Conservation (phyloP, 2,329 filamentous ascomycete species). For the Trichoderma asperellum region DNA sequence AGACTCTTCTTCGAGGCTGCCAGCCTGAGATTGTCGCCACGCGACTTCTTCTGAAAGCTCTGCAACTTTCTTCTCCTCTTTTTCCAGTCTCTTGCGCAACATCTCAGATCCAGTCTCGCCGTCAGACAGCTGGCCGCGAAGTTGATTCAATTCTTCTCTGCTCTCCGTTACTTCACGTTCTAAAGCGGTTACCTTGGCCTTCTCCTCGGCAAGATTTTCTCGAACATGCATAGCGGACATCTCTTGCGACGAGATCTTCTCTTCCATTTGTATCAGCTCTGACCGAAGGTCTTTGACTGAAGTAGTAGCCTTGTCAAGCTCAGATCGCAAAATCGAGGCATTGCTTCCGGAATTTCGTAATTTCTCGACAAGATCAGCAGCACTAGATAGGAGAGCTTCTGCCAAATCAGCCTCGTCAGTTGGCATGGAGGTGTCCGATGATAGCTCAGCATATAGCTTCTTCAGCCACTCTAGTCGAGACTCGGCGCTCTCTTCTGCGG, state of each 20-base stretch:
- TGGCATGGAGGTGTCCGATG: slow-evolving; percentile 56
- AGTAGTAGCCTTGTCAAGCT: slow-evolving; percentile 63
- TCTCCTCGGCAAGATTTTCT: slow-evolving; percentile 58
- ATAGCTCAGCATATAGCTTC: slow-evolving; percentile 62
- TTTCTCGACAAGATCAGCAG: slow-evolving; percentile 63
- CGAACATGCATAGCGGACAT: slow-evolving; percentile 55
- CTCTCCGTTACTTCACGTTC: slow-evolving; percentile 65
- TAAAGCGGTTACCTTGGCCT: slow-evolving; percentile 57
- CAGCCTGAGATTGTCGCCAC: slow-evolving; percentile 74
- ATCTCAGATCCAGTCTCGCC: slow-evolving; percentile 84
- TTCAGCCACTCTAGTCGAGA: slow-evolving; percentile 59
- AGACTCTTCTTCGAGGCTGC: slow-evolving; percentile 76
- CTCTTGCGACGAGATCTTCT: slow-evolving; percentile 58
- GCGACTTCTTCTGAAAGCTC: slow-evolving; percentile 71
- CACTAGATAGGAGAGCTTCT: slow-evolving; percentile 61
- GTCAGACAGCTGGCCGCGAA: slow-evolving; percentile 75
- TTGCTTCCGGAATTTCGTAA: slow-evolving; percentile 63
- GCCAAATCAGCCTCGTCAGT: slow-evolving; percentile 61
- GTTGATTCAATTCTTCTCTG: slow-evolving; percentile 67
- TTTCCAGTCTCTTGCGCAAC: slow-evolving; percentile 72
- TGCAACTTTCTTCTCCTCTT: slow-evolving; percentile 73
- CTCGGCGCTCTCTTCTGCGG: slow-evolving; percentile 56
- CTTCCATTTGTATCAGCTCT: slow-evolving; percentile 59
- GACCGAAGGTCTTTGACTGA: slow-evolving; percentile 59
- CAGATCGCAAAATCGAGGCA: slow-evolving; percentile 61